Conservation (phyloP, 495 filamentous ascomycete genomes). For the Penicillium longicatenatum region DNA sequence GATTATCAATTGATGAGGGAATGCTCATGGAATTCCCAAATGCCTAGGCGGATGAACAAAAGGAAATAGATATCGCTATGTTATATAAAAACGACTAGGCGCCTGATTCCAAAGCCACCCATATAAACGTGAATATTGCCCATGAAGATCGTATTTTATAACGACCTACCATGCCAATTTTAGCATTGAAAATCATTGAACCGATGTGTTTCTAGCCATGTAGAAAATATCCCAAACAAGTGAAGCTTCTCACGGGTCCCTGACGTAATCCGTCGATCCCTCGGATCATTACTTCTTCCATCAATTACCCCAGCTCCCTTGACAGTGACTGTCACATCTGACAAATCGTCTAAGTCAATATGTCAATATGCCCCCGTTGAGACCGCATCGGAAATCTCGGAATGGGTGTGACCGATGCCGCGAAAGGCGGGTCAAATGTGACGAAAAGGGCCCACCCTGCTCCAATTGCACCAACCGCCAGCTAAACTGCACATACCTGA, state of each 20-base stretch:
- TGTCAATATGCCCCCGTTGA: slow-evolving; percentile 3
- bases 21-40: no score
- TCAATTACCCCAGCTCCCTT: background rate
- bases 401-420: slow-evolving; percentile 5
- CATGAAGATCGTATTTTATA: no score
- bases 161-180: no score
- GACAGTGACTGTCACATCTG: background rate
- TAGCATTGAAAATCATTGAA: no score
- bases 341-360: background rate
- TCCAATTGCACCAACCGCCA: slow-evolving; percentile 46
- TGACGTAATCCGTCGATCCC: background rate
- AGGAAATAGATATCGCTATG: no score
- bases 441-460: slow-evolving; percentile 49
- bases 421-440: slow-evolving; percentile 27
- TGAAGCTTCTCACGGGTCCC: background rate
- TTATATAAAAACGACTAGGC: no score
- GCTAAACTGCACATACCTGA: slow-evolving; percentile 42
- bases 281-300: slow-evolving; percentile 6
- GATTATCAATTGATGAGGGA: no score
- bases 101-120: no score
- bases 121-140: no score
- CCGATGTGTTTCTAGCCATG: no score
- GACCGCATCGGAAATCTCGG: background rate
- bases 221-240: no score
- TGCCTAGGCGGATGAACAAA: no score